Conservation (phyloP, 2,329 filamentous ascomycete species). For the Fusarium sp. region DNA sequence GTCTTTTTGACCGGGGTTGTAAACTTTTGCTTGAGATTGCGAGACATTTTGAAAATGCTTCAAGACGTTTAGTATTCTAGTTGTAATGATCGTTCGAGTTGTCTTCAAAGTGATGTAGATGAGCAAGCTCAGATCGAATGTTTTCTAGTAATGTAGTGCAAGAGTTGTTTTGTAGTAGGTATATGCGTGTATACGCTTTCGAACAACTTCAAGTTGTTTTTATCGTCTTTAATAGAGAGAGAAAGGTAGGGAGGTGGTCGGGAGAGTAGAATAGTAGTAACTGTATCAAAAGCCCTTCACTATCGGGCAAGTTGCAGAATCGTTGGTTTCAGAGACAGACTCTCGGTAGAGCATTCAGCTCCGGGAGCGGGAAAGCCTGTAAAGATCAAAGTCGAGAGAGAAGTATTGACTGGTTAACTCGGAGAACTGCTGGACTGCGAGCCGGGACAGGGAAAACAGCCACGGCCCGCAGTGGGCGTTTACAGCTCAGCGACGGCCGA, state of each 20-base stretch:
- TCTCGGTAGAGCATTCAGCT: conserved; percentile 48
- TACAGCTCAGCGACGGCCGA: conserved; percentile 90
- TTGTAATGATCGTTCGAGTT: not conserved
- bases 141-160: not conserved
- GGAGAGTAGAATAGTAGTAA: conserved; percentile 6
- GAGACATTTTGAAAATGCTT: conserved; percentile 54
- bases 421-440: conserved; percentile 88
- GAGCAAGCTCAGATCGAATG: not conserved
- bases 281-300: conserved; percentile 40
- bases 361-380: conserved; percentile 62
- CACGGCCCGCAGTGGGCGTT: conserved; percentile 81
- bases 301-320: conserved; percentile 45
- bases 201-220: conserved; percentile 4
- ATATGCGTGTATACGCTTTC: not conserved
- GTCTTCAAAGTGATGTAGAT: not conserved
- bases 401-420: conserved; percentile 67
- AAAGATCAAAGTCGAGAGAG: conserved; percentile 72
- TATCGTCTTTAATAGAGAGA: not conserved
- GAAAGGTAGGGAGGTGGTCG: not conserved
- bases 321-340: conserved; percentile 51
- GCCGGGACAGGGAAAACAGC: conserved; percentile 58
- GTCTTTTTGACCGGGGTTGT: conserved; percentile 56
- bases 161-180: not conserved
- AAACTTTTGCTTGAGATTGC: conserved; percentile 62
- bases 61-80: not conserved